Percentiles rank a stretch among this genome's conserved stretches.
Conservation (phyloP, 2,329 filamentous ascomycete genomes). For the Botrytis paeoniae region DNA sequence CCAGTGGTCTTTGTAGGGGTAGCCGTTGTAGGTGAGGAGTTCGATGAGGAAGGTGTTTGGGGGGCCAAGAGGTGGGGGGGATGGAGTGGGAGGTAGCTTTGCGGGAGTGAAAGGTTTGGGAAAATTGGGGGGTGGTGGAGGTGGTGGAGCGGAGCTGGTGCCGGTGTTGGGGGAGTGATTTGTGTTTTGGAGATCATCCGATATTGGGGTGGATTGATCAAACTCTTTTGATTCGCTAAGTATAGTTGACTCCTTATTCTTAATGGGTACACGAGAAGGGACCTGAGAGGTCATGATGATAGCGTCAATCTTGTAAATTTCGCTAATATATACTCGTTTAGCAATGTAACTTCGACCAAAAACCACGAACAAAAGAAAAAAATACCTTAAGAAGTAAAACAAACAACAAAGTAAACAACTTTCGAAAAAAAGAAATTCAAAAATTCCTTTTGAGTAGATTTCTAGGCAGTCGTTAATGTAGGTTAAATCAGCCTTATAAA, state of each 20-base stretch:
- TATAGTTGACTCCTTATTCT: not conserved
- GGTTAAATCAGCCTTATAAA: not conserved
- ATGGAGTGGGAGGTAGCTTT: not conserved
- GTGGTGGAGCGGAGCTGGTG: not conserved
- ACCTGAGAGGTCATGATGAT: not conserved
- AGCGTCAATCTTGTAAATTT: not conserved
- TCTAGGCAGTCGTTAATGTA: not conserved
- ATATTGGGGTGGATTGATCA: not conserved
- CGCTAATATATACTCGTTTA: not conserved
- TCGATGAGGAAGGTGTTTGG: not conserved
- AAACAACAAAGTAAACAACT: not conserved
- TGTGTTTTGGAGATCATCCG: not conserved
- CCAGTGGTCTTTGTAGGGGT: not conserved
- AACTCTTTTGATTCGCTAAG: not conserved
- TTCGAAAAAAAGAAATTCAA: not conserved
- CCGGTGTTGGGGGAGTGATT: not conserved
- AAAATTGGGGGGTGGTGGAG: not conserved
- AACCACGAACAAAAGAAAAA: not conserved
- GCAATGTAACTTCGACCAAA: not conserved
- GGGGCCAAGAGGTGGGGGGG: accelerated
- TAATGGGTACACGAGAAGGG: too few relatives aligned
- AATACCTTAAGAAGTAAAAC: not conserved
- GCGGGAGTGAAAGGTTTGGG: not conserved
- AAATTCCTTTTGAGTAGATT: not conserved
- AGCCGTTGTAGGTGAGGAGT: not conserved